phyloP scores from a whole-genome alignment of 176 grass and related monocot genomes.

The Aegilops sharonensis region DNA sequence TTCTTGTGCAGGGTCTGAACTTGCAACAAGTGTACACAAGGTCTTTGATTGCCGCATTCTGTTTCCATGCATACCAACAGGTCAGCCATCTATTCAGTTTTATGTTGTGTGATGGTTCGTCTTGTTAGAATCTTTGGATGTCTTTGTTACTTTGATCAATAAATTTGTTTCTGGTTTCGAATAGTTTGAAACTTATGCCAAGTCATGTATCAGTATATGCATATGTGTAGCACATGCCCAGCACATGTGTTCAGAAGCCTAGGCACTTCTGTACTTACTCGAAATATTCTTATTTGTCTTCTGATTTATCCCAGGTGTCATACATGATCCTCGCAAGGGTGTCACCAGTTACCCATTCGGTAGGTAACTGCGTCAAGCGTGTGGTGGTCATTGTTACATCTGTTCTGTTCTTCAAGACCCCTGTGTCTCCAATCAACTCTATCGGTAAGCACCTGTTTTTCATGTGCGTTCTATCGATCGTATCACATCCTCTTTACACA shows the following conservation, averaged over 20 bases:
- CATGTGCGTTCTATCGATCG: neutral
- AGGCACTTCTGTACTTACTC: neutral
- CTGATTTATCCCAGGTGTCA: slow-evolving; percentile 59
- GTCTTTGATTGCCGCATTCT: slow-evolving; percentile 70
- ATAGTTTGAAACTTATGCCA: neutral
- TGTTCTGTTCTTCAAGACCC: slow-evolving; percentile 91
- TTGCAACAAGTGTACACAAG: slow-evolving; percentile 69
- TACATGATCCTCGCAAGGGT: slow-evolving; percentile 93
- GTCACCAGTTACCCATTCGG: slow-evolving; percentile 91
- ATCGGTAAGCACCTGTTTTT: slow-evolving; percentile 43
- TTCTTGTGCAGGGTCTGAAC: slow-evolving; percentile 78
- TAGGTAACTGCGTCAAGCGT: slow-evolving; percentile 93
- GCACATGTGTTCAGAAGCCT: neutral
- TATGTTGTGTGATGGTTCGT: neutral
- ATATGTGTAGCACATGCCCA: neutral
- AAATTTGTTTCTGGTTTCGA: neutral
- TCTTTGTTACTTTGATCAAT: slow-evolving; percentile 1
- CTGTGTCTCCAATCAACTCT: slow-evolving; percentile 88
- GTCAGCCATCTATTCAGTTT: slow-evolving; percentile 27
- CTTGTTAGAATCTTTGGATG: neutral
- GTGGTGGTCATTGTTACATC: slow-evolving; percentile 94
- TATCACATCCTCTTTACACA: neutral
- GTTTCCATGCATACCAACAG: slow-evolving; percentile 98
- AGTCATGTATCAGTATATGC: neutral
- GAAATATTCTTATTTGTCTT: neutral